phyloP scores from a whole-genome alignment of 805 yeast genomes.

The Pichia ethanolica region DNA sequence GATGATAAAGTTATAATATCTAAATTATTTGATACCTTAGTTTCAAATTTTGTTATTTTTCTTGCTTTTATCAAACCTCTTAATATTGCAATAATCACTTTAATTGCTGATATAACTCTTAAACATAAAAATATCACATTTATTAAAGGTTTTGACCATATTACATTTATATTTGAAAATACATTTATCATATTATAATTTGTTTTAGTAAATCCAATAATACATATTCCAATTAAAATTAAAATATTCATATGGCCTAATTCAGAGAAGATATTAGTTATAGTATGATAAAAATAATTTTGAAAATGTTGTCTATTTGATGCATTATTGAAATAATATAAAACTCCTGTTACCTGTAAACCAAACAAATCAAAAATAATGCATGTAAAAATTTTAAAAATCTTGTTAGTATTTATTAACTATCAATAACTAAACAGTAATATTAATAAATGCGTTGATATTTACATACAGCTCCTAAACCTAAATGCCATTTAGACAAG shows the following conservation, averaged over 20 bases:
- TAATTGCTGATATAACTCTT: slow-evolving; percentile 12
- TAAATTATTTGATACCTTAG: neutral
- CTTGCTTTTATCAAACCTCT: slow-evolving; percentile 13
- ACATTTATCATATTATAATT: neutral
- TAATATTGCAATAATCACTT: slow-evolving; percentile 10
- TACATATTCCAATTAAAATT: slow-evolving; percentile 6
- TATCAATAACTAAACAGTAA: too few species aligned
- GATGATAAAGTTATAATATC: neutral
- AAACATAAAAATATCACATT: slow-evolving; percentile 12
- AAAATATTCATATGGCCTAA: slow-evolving; percentile 6
- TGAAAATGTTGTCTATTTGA: slow-evolving; percentile 10
- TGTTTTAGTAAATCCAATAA: slow-evolving; percentile 7
- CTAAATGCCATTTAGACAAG: slow-evolving; percentile 22
- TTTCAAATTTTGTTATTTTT: slow-evolving; percentile 11
- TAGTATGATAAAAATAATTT: slow-evolving; percentile 8
- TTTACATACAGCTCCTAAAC: slow-evolving; percentile 15
- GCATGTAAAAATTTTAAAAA: too few species aligned
- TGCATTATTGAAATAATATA: slow-evolving; percentile 12
- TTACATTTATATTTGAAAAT: slow-evolving; percentile 4
- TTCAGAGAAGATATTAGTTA: slow-evolving; percentile 5
- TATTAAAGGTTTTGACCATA: slow-evolving; percentile 12
- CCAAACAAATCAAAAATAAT: too few species aligned
- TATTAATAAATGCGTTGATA: too few species aligned
- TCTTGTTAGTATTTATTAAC: too few species aligned
- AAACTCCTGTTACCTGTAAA: slow-evolving; percentile 11